These are phyloP conservation scores for Stereum hirsutum DNA, from an alignment of 1,284 basidiomycete species.

Conservation along the genomic window DNA sequence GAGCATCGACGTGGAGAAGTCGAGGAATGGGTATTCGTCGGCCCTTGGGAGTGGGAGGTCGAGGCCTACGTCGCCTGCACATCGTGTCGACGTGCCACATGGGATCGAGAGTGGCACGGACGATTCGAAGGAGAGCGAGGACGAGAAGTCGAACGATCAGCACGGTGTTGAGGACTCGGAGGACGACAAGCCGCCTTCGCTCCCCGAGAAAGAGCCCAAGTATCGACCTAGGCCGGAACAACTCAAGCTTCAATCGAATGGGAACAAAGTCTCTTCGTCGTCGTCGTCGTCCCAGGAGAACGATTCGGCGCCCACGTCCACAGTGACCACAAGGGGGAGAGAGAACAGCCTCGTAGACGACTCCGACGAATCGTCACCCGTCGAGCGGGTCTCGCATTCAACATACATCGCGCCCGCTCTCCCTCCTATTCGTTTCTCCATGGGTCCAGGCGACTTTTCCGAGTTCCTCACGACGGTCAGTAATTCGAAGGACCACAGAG, in stretches of 20 bases:
- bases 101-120: slow-evolving; percentile 68
- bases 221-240: slow-evolving; percentile 11
- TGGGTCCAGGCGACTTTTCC: slow-evolving; percentile 73
- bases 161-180: slow-evolving; percentile 14
- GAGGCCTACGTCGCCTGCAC: slow-evolving; percentile 44
- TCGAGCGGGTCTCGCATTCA: slow-evolving; percentile 56
- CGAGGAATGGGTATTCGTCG: too few relatives aligned
- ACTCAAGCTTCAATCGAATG: slow-evolving; percentile 14
- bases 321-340: neutral
- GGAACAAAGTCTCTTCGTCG: too few relatives aligned
- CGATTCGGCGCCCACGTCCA: neutral
- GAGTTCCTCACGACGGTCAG: slow-evolving; percentile 54
- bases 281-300: too few relatives aligned
- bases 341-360: neutral
- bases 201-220: slow-evolving; percentile 40
- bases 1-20: slow-evolving; percentile 13
- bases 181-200: slow-evolving; percentile 29
- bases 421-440: slow-evolving; percentile 76
- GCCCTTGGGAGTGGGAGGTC: slow-evolving; percentile 17
- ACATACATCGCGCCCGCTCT: slow-evolving; percentile 75
- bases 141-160: slow-evolving; percentile 21
- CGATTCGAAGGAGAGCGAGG: slow-evolving; percentile 47
- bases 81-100: slow-evolving; percentile 58
- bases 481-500: slow-evolving; percentile 27
- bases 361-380: slow-evolving; percentile 38